A percentile compares a stretch with the other conserved stretches of the same genome.
phyloP scores from a whole-genome alignment of 2,329 filamentous ascomycete species.

The Colletotrichum tropicicola region DNA sequence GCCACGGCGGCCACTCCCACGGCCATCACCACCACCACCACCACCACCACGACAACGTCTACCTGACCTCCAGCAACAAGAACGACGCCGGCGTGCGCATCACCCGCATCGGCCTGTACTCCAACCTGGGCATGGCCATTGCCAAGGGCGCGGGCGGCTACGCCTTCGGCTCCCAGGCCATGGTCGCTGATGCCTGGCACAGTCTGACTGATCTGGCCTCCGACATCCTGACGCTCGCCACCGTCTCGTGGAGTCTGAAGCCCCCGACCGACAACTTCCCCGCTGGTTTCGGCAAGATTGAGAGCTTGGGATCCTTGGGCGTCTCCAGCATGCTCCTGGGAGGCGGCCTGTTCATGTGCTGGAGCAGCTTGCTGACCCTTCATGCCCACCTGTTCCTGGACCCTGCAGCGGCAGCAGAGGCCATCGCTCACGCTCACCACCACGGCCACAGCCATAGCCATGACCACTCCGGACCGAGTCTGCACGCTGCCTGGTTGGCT shows the following conservation, averaged over 20 bases:
- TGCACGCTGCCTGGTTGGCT: slow-evolving; percentile 95
- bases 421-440: slow-evolving; percentile 67
- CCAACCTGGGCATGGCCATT: slow-evolving; percentile 94
- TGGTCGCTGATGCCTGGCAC: slow-evolving; percentile 94
- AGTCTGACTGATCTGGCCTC: slow-evolving; percentile 95
- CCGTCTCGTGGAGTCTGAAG: slow-evolving; percentile 91
- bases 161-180: slow-evolving; percentile 92
- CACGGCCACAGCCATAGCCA: slow-evolving; percentile 74
- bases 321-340: slow-evolving; percentile 91
- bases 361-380: slow-evolving; percentile 75
- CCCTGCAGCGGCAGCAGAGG: slow-evolving; percentile 59
- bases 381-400: slow-evolving; percentile 80
- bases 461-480: slow-evolving; percentile 75
- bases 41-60: slow-evolving; percentile 87
- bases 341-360: slow-evolving; percentile 92
- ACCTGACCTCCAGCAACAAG: slow-evolving; percentile 83
- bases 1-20: slow-evolving; percentile 63
- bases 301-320: slow-evolving; percentile 91
- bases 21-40: slow-evolving; percentile 68
- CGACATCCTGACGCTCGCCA: slow-evolving; percentile 92
- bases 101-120: slow-evolving; percentile 86
- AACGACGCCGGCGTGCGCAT: slow-evolving; percentile 94
- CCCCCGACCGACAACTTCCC: slow-evolving; percentile 87
- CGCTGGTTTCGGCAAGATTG: slow-evolving; percentile 95
- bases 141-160: slow-evolving; percentile 93